These are phyloP conservation scores for Phialophora macrospora DNA, from an alignment of 2,329 filamentous ascomycete genomes.

Conservation along the genomic window DNA sequence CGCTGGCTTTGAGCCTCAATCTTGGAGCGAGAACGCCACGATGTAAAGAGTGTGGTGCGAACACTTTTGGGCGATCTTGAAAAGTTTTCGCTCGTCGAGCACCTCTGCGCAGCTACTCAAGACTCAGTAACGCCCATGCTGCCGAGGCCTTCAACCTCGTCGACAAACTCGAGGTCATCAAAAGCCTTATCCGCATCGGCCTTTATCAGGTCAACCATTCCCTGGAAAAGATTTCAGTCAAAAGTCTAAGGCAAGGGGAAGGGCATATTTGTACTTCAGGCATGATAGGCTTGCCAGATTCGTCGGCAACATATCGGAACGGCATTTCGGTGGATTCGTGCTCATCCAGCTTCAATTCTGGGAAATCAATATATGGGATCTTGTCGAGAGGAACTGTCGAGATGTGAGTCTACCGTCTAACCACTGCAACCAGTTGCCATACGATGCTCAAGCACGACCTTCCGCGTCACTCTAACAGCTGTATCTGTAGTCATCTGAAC, in stretches of 20 bases:
- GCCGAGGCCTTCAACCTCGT: constrained; percentile 36
- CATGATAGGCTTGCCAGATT: constrained; percentile 82
- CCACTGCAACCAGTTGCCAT: constrained; percentile 21
- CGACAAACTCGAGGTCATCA: constrained; percentile 73
- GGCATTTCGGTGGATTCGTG: constrained; percentile 97
- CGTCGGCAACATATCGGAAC: constrained; percentile 86
- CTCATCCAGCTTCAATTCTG: constrained; percentile 86
- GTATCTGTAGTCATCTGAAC: constrained; percentile 99
- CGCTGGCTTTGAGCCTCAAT: not conserved
- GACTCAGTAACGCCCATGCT: constrained; percentile 22
- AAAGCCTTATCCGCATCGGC: constrained; percentile 93
- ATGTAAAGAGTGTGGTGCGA: not conserved
- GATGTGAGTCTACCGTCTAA: not conserved
- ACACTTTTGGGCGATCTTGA: not conserved
- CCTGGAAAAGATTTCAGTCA: constrained; percentile 57
- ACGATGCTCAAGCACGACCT: constrained; percentile 86
- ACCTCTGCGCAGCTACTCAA: constrained; percentile 11
- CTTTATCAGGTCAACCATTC: constrained; percentile 92
- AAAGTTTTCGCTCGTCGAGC: not conserved
- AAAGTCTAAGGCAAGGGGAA: constrained; percentile 15
- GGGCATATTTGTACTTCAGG: constrained; percentile 69
- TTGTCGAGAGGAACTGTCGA: constrained; percentile 72
- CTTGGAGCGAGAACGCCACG: not conserved
- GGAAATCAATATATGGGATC: constrained; percentile 83
- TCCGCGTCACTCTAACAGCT: constrained; percentile 87